A percentile compares a stretch with the other conserved stretches of the same genome.
These are phyloP conservation scores for Papiliotrema flavescens DNA, from an alignment of 1,284 basidiomycete species.

Conservation along the genomic window DNA sequence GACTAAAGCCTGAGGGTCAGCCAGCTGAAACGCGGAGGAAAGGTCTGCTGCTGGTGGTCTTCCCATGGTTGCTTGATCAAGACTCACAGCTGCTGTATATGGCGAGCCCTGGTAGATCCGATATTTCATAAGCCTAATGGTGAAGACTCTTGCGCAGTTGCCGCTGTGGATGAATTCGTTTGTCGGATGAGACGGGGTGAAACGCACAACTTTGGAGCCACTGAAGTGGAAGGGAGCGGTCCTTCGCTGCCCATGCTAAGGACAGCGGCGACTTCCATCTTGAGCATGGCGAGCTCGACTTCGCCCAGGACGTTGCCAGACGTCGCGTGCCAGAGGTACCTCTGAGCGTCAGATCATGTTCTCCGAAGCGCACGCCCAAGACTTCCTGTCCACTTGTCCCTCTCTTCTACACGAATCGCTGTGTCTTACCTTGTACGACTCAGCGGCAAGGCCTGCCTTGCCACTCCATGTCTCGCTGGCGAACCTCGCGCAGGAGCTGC, in stretches of 20 bases:
- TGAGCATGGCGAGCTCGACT: not conserved
- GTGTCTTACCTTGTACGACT: conserved; percentile 4
- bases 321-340: not conserved
- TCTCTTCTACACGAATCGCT: too few species aligned
- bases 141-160: conserved; percentile 7
- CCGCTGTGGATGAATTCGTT: conserved; percentile 6
- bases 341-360: not conserved
- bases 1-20: not conserved
- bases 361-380: not conserved
- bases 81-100: conserved; percentile 9
- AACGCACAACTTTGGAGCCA: not conserved
- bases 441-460: not conserved
- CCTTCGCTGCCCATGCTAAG: not conserved
- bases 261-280: not conserved
- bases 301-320: not conserved
- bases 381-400: too few species aligned
- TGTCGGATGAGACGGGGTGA: not conserved
- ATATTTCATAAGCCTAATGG: conserved; percentile 6
- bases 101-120: conserved; percentile 9
- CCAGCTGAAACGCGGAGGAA: too few species aligned
- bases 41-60: too few species aligned
- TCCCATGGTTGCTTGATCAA: not conserved
- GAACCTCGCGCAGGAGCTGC: not conserved
- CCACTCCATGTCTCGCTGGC: not conserved
- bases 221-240: not conserved